Evolutionary conservation across 805 yeast species (phyloP), one percentile per base, ranked within the genome.

Genomic region (Starmerella floris): DNA sequence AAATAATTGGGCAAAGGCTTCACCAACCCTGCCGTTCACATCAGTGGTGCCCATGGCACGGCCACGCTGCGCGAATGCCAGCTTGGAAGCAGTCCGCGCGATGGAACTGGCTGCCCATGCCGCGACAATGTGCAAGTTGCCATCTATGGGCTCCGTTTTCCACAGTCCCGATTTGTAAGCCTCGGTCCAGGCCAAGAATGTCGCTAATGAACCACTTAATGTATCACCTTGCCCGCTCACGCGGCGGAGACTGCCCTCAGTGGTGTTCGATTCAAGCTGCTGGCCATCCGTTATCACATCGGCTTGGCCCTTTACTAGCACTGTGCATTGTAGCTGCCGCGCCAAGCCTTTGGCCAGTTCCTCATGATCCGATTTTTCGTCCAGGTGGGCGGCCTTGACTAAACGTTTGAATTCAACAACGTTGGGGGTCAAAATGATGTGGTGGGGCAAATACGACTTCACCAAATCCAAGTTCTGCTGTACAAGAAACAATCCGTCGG

Each of bases 191-290:
- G 83, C 82, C 27, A 82, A 55, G 54, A 88, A 66, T 0, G 94
- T 79, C 1, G 87, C 85, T n/a, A 85, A 62, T 21, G 83, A 66
- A 0, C 98, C 98, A 0, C 88, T 74, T 31, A 91, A 60, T 0
- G 95, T 81, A 54, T 91, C 98, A 22, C 98, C 98, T 62, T 91
- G 97, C 0, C 98, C 98, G 11, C 96, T 95, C 6, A 83, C 93
- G 41, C 98, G 68, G 55, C 83, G 79, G 39, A 64, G 61, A 5
- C 91, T 78, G 1, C 97, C 96, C 15, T 58, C 53, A 26, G 65
- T 55, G 28, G 67, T 67, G 47, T 69, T 71, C 3, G 62, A 52
- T 5, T 82, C 48, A 4, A 63, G 53, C 4, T 59, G 55, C 3
- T 62, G 65, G 2, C 72, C 73, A 39, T 68, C 63, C 4, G 75